Evolutionary conservation across 2,329 filamentous ascomycete genomes (phyloP).

Genomic region (Ophiostoma novo-ulmi): DNA sequence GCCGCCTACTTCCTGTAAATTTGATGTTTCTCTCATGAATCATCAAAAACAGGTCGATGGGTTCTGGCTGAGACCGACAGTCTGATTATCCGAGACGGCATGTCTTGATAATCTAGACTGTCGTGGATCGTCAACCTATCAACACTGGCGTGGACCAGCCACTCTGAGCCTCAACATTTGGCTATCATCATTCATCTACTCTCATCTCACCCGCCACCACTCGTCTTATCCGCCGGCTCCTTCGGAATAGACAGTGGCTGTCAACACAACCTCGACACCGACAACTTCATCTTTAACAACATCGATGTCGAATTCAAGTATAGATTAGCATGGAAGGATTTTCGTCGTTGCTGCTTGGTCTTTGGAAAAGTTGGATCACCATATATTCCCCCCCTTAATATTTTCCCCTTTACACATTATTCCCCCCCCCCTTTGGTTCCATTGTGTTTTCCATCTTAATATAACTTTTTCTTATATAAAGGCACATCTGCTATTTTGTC

Average conservation of each 20-base stretch:
- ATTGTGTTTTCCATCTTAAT: background rate
- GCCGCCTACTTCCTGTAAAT: slow-evolving; percentile 42
- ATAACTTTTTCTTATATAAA: slow-evolving; percentile 2
- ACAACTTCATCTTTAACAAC: background rate
- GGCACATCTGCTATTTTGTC: background rate
- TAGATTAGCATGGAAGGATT: background rate
- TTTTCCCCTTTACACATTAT: background rate
- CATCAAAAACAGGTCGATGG: background rate
- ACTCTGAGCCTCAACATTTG: background rate
- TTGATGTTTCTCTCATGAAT: background rate
- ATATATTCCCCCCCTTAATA: background rate
- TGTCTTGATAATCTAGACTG: background rate
- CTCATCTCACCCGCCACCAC: background rate
- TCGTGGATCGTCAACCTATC: background rate
- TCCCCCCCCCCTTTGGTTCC: background rate
- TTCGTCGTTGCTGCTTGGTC: background rate
- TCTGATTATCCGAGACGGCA: no score
- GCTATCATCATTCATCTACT: background rate
- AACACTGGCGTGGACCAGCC: background rate
- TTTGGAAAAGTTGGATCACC: background rate
- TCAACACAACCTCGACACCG: background rate
- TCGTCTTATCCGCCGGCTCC: background rate
- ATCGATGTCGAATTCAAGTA: background rate
- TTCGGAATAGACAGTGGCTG: background rate
- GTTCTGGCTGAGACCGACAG: background rate